Evolutionary conservation across 2,329 filamentous ascomycete genomes (phyloP).

Genomic region (Penicillium sp.): DNA sequence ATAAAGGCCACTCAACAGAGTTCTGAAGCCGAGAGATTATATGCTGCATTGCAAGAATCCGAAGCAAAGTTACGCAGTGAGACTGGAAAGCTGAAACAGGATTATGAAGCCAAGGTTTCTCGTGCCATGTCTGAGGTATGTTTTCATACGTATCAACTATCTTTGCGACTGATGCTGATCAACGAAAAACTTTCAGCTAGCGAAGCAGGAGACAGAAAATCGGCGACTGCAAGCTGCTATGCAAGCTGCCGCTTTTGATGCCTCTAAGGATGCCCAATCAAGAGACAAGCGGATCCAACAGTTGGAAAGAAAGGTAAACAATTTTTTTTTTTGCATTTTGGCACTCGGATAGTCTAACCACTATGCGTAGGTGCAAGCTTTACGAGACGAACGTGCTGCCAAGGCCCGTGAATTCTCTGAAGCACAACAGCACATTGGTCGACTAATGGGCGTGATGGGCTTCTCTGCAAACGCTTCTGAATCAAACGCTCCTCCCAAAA

Average conservation of each 20-base stretch:
- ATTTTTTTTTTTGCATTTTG: too few species aligned
- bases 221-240: slow-evolving; percentile 26
- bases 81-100: slow-evolving; percentile 21
- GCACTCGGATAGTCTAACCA: not conserved
- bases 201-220: slow-evolving; percentile 28
- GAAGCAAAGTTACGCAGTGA: slow-evolving; percentile 23
- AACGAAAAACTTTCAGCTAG: slow-evolving; percentile 18
- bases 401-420: slow-evolving; percentile 43
- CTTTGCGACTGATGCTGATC: not conserved
- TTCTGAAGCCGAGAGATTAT: slow-evolving; percentile 23
- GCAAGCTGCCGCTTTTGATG: slow-evolving; percentile 25
- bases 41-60: slow-evolving; percentile 20
- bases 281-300: slow-evolving; percentile 34
- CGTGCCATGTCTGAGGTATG: slow-evolving; percentile 25
- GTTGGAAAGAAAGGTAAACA: slow-evolving; percentile 35
- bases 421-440: slow-evolving; percentile 40
- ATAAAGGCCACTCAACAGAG: slow-evolving; percentile 28
- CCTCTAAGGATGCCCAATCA: slow-evolving; percentile 29
- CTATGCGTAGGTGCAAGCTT: slow-evolving; percentile 31
- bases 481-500: slow-evolving; percentile 15
- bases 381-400: slow-evolving; percentile 36
- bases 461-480: slow-evolving; percentile 28
- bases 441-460: slow-evolving; percentile 42
- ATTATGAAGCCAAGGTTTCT: slow-evolving; percentile 24
- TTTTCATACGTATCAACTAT: not conserved